Conservation (phyloP, 1,284 basidiomycete genomes). For the Rhodotorula sp. region DNA sequence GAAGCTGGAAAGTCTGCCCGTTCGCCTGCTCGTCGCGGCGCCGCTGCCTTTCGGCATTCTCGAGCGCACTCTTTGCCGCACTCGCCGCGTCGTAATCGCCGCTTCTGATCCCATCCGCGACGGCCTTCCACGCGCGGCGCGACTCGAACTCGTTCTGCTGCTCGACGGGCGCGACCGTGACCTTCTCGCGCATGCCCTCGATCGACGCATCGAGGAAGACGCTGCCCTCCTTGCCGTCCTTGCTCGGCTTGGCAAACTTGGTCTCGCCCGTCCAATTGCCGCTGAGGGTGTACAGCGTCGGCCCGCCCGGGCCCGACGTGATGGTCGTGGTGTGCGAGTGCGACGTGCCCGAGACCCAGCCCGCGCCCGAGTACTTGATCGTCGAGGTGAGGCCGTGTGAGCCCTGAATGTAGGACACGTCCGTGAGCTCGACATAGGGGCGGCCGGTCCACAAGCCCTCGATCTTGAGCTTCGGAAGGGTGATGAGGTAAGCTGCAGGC, state of each 20-base stretch:
- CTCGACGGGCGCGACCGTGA: slow-evolving; percentile 63
- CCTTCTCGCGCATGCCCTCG: slow-evolving; percentile 58
- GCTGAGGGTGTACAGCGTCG: slow-evolving; percentile 66
- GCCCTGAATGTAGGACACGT: slow-evolving; percentile 79
- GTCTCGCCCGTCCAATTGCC: slow-evolving; percentile 84
- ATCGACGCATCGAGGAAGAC: slow-evolving; percentile 44
- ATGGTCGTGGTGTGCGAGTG: slow-evolving; percentile 88
- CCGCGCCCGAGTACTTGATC: slow-evolving; percentile 85
- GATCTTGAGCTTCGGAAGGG: slow-evolving; percentile 62
- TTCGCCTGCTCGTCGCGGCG: slow-evolving; percentile 75
- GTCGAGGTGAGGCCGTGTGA: slow-evolving; percentile 70
- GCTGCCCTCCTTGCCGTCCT: slow-evolving; percentile 51
- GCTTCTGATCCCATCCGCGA: slow-evolving; percentile 85
- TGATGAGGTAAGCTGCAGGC: slow-evolving; percentile 72
- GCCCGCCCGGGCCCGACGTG: slow-evolving; percentile 49
- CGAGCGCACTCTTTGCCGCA: slow-evolving; percentile 85
- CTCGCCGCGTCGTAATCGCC: slow-evolving; percentile 89
- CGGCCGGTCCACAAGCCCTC: slow-evolving; percentile 57
- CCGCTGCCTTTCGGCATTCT: slow-evolving; percentile 91
- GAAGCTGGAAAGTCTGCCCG: slow-evolving; percentile 67
- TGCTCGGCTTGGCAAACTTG: slow-evolving; percentile 51
- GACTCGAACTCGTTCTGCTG: slow-evolving; percentile 82
- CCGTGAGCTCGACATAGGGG: slow-evolving; percentile 79
- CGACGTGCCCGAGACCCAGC: slow-evolving; percentile 51
- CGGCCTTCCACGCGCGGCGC: slow-evolving; percentile 78